phyloP scores from a whole-genome alignment of 192 early-diverging fungal genomes.

The Rhizophagus sp. region DNA sequence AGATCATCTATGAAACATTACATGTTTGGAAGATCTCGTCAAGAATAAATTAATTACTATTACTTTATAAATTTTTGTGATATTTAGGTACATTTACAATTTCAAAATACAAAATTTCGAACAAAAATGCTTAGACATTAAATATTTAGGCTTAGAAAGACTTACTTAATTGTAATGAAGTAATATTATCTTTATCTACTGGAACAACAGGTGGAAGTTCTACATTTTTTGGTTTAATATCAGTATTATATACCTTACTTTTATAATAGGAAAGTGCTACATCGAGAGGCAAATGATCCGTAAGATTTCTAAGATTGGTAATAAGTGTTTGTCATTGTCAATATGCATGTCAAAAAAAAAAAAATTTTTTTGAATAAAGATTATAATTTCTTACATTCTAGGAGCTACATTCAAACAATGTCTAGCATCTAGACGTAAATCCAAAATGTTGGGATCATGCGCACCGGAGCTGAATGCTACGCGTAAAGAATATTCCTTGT shows the following conservation, averaged over 20 bases:
- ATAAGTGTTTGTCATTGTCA: neutral
- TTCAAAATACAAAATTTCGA: too few relatives aligned
- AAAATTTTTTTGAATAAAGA: neutral
- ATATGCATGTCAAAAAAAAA: neutral
- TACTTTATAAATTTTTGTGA: too few relatives aligned
- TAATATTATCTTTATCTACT: neutral
- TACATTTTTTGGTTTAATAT: neutral
- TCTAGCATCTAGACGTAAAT: constrained; percentile 80
- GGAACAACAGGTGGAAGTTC: neutral
- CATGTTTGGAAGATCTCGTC: too few relatives aligned
- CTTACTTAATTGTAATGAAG: neutral
- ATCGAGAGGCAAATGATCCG: constrained; percentile 79
- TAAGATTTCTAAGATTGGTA: constrained; percentile 68
- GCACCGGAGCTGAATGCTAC: constrained; percentile 91
- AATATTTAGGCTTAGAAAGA: neutral
- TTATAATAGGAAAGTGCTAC: constrained; percentile 64
- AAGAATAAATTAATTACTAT: too few relatives aligned
- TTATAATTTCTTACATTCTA: constrained; percentile 51
- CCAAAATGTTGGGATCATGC: constrained; percentile 86
- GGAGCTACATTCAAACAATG: constrained; percentile 85
- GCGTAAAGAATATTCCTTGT: constrained; percentile 85
- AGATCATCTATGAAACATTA: too few relatives aligned
- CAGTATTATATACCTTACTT: constrained; percentile 49
- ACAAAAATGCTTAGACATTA: too few relatives aligned
- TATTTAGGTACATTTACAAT: too few relatives aligned